Conservation (phyloP, 768 basidiomycete genomes). For the Lactarius hatsudake region DNA sequence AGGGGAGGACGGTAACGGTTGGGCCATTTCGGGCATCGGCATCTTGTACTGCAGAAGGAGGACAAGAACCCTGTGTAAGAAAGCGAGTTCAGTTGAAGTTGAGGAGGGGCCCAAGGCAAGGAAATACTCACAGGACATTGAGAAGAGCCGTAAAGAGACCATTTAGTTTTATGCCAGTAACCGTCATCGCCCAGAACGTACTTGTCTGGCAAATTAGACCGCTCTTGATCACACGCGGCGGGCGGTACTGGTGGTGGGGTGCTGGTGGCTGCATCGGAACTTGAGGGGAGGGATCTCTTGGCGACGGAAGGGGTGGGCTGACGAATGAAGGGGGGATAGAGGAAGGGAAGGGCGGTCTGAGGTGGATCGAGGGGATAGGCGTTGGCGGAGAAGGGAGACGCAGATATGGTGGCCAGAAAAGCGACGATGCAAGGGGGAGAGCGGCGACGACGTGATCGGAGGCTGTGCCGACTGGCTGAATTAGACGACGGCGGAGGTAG, state of each 20-base stretch:
- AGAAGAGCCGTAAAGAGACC: constrained; percentile 71
- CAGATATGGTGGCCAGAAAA: constrained; percentile 16
- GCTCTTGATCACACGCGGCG: neutral
- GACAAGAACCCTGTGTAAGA: neutral
- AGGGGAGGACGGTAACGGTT: constrained; percentile 21
- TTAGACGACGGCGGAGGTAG: neutral
- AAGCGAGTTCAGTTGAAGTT: constrained; percentile 37
- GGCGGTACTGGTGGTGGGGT: neutral
- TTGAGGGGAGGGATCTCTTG: neutral
- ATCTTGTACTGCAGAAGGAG: constrained; percentile 7
- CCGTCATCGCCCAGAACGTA: constrained; percentile 29
- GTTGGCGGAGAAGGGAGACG: neutral
- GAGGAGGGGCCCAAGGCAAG: neutral
- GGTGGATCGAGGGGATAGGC: constrained; percentile 16
- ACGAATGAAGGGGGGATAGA: constrained; percentile 35
- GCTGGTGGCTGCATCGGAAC: neutral
- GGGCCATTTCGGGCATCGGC: constrained; percentile 1
- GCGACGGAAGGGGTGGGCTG: constrained; percentile 19
- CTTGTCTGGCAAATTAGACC: constrained; percentile 26
- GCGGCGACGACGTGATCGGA: constrained; percentile 14
- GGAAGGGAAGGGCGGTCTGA: constrained; percentile 23
- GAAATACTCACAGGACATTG: constrained; percentile 49
- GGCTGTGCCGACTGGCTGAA: neutral
- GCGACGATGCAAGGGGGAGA: constrained; percentile 4
- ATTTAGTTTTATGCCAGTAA: constrained; percentile 34